A percentile compares a stretch with the other conserved stretches of the same genome.
These are phyloP conservation scores for Calonectria montana DNA, from an alignment of 2,329 filamentous ascomycete species.

Conservation along the genomic window DNA sequence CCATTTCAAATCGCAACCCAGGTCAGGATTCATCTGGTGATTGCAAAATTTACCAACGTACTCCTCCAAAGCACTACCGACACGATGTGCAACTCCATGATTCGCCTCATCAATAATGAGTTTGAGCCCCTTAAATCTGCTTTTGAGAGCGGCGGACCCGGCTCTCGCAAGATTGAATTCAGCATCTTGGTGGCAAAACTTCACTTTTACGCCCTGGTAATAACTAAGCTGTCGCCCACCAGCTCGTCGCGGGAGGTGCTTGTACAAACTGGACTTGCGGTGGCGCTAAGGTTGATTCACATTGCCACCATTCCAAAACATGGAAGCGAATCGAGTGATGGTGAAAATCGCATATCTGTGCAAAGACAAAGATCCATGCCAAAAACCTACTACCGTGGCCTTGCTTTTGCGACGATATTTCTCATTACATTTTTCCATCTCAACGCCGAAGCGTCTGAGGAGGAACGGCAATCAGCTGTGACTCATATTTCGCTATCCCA, in stretches of 20 bases:
- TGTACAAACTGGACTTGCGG: slow-evolving; percentile 18
- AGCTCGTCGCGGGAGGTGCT: slow-evolving; percentile 28
- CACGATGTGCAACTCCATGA: slow-evolving; percentile 21
- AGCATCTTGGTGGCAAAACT: slow-evolving; percentile 26
- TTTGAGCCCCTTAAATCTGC: slow-evolving; percentile 23
- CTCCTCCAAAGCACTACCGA: slow-evolving; percentile 27
- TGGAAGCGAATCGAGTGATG: not conserved
- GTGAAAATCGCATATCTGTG: not conserved
- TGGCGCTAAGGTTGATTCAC: slow-evolving; percentile 25
- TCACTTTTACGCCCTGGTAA: slow-evolving; percentile 27
- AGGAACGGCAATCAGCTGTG: slow-evolving; percentile 26
- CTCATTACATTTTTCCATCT: slow-evolving; percentile 33
- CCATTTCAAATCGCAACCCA: slow-evolving; percentile 15
- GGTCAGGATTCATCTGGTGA: slow-evolving; percentile 25
- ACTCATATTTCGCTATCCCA: slow-evolving; percentile 29
- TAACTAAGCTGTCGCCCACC: slow-evolving; percentile 13
- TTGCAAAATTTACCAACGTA: slow-evolving; percentile 29
- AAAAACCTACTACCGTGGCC: slow-evolving; percentile 30
- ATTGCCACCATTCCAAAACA: slow-evolving; percentile 16
- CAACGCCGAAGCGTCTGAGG: not conserved
- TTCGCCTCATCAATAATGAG: slow-evolving; percentile 29
- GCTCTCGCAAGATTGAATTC: slow-evolving; percentile 19
- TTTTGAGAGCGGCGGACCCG: slow-evolving; percentile 5
- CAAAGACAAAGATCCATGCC: slow-evolving; percentile 24
- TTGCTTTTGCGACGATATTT: slow-evolving; percentile 30